These are phyloP conservation scores for Copromyces sp. DNA, from an alignment of 495 filamentous ascomycete genomes.

Conservation along the genomic window DNA sequence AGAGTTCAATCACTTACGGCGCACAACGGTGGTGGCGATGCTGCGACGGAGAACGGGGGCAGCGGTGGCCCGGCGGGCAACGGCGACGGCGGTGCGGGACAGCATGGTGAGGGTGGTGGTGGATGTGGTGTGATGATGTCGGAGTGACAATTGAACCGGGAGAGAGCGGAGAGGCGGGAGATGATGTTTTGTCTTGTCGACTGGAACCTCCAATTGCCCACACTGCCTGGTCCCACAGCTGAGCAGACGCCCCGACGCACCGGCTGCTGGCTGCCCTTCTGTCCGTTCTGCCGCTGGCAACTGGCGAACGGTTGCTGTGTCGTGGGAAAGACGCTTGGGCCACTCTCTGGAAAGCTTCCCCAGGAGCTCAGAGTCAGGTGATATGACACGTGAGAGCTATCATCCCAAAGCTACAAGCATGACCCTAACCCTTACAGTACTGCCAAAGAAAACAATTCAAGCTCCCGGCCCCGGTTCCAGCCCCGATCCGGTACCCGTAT, in stretches of 20 bases:
- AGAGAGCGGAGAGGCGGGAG: slow-evolving; percentile 4
- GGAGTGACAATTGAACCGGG: slow-evolving; percentile 9
- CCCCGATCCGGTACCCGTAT: not conserved
- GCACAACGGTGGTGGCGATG: slow-evolving; percentile 47
- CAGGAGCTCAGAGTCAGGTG: not conserved
- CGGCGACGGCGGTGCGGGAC: slow-evolving; percentile 64
- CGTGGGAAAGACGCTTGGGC: not conserved
- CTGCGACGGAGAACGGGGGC: slow-evolving; percentile 47
- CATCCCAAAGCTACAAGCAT: not conserved
- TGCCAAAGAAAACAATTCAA: not conserved
- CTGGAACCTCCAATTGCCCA: not conserved
- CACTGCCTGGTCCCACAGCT: not conserved
- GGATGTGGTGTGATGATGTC: slow-evolving; percentile 2
- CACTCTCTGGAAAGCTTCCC: not conserved
- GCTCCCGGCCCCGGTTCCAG: not conserved
- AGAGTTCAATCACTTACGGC: slow-evolving; percentile 38
- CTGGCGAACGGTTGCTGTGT: not conserved
- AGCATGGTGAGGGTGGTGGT: slow-evolving; percentile 49
- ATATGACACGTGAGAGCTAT: accelerated
- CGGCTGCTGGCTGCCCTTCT: not conserved
- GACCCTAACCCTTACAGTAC: not conserved
- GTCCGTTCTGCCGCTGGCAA: not conserved
- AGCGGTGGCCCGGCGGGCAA: slow-evolving; percentile 59
- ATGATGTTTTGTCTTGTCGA: not conserved
- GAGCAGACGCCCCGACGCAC: not conserved